phyloP scores from a whole-genome alignment of 2,329 filamentous ascomycete species.

The Madurella fahalii region DNA sequence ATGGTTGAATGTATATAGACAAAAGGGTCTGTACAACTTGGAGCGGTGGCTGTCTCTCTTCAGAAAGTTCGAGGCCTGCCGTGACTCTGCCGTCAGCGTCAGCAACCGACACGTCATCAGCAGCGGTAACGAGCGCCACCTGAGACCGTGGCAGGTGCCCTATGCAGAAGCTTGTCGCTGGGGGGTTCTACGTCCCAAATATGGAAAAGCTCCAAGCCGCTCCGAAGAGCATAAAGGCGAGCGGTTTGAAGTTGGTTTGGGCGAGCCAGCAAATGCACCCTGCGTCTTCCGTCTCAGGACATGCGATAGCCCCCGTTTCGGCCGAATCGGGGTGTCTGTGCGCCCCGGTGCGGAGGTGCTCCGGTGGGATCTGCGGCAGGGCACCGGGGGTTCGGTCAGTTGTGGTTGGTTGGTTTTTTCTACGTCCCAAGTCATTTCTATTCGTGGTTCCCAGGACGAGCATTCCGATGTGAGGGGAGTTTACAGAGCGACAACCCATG shows the following conservation, averaged over 20 bases:
- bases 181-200: neutral
- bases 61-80: neutral
- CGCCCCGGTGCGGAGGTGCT: constrained; percentile 11
- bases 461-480: too few relatives aligned
- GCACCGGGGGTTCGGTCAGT: neutral
- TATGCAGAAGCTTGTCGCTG: neutral
- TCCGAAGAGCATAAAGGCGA: neutral
- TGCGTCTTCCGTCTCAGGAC: neutral
- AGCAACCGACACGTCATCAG: neutral
- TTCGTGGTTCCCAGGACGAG: neutral
- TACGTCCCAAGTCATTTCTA: neutral
- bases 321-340: constrained; percentile 12
- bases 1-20: constrained; percentile 12
- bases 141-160: neutral
- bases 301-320: neutral
- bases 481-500: neutral
- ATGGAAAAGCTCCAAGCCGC: neutral
- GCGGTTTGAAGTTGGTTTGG: neutral
- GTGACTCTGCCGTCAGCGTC: too few relatives aligned
- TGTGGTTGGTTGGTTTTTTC: too few relatives aligned
- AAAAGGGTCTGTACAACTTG: constrained; percentile 1
- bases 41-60: neutral
- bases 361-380: constrained; percentile 17
- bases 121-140: neutral
- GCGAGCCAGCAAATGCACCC: neutral